Base-by-base conservation (phyloP, 2,329 filamentous ascomycete species). In the Pyrenophora graminea region DNA sequence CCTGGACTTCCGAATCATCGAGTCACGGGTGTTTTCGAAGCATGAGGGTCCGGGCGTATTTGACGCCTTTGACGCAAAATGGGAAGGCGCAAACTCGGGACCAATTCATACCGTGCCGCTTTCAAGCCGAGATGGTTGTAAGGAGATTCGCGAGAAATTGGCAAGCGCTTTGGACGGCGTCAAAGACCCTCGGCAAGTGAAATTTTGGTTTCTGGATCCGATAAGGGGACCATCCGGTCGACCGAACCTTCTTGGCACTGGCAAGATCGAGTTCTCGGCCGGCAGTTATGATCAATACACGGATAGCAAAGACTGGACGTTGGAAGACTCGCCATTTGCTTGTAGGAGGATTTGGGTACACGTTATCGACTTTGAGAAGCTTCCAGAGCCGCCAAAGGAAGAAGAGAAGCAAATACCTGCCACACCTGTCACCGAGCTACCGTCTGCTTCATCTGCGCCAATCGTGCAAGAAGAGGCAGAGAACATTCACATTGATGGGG, bases 161-260 rank as follows among this genome's bases (percentile, higher is more conserved):
- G 63, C 59, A 9, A 30, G 56, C 3, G 50, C 64, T 6, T 45
- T 74, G 10, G 44, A 59, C 6, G 61, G 64, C 23, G 55, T 74
- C 34, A 51, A 72, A 55, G 72, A 75, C 41, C 61, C 65, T 15
- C 67, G 72, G 21, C 74, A 76, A 45, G 61, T 74, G 44, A 73
- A 71, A 33, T 73, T 76, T 36, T 76, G 74, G 74, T 69, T 74
- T 39, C 18, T 76, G 19, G 67, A 73, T 38, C 52, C 70, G 4
- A 49, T 59, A 17, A 51, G 62, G 39, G 72, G 71, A 18, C 66
- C 66, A 1, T 58, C 58, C 2, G 61, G 56, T 10, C 61, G 69
- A 12, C 71, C 71, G 7, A 59, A 62, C 19, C 50, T 74, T 27
- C 53, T 67, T 6, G 57, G 63, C 18, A 69, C 69, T 12, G 68